Conservation (phyloP, 139 green algal species). For the Mychonastes homosphaera region DNA sequence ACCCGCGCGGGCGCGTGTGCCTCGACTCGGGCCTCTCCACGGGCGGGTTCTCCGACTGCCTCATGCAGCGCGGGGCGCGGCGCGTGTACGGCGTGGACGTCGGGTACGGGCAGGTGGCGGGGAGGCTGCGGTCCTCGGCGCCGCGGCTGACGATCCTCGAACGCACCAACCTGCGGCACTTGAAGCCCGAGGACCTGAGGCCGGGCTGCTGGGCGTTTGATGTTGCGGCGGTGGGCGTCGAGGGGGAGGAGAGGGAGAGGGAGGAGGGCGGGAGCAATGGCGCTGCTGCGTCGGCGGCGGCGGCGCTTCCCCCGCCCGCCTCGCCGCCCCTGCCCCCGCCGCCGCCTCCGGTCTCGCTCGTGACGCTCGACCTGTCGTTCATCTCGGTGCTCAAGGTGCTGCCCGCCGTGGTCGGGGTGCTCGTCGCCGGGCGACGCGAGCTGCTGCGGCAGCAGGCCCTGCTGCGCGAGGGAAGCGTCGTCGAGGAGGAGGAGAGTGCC, state of each 20-base stretch:
- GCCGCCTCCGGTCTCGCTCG: constrained; percentile 53
- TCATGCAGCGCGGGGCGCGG: constrained; percentile 76
- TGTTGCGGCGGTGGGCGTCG: background rate
- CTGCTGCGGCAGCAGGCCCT: background rate
- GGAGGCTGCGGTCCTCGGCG: constrained; percentile 69
- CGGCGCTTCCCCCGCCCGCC: too few species aligned
- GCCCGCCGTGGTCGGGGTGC: constrained; percentile 14
- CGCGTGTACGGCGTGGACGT: constrained; percentile 94
- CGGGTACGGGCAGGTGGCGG: constrained; percentile 85
- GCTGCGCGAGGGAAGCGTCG: background rate
- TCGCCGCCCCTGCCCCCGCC: too few species aligned
- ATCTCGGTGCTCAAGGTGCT: constrained; percentile 83
- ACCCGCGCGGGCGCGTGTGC: constrained; percentile 50
- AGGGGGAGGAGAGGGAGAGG: background rate
- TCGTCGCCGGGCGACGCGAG: background rate
- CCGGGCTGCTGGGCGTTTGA: constrained; percentile 15
- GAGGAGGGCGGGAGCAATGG: background rate
- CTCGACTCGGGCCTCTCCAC: constrained; percentile 92
- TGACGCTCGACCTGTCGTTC: constrained; percentile 93
- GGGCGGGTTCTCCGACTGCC: constrained; percentile 93
- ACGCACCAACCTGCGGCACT: constrained; percentile 81
- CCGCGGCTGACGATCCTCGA: constrained; percentile 77
- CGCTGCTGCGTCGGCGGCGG: background rate
- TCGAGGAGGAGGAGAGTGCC: background rate
- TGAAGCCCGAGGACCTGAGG: constrained; percentile 52